Evolutionary conservation across 768 basidiomycete genomes (phyloP).

Genomic region (Lactarius evosmus): DNA sequence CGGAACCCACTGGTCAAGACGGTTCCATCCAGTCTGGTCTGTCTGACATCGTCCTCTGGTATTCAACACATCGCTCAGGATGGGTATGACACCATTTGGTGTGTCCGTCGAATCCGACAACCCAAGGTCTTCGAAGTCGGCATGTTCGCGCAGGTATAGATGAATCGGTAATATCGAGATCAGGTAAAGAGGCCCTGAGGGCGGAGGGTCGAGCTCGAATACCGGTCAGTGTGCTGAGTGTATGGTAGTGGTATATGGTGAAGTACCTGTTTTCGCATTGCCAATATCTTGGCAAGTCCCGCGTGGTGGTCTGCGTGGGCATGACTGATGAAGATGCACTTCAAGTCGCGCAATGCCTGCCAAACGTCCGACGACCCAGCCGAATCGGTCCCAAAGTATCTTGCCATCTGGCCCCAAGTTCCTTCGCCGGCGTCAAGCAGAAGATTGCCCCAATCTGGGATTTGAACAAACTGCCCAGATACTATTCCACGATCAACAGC

Average conservation of each 20-base stretch:
- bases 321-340: slow-evolving; percentile 84
- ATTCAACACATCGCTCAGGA: slow-evolving; percentile 36
- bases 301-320: slow-evolving; percentile 92
- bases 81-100: slow-evolving; percentile 45
- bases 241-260: neutral
- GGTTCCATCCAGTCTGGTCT: slow-evolving; percentile 6
- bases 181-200: slow-evolving; percentile 64
- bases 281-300: slow-evolving; percentile 71
- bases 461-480: slow-evolving; percentile 70
- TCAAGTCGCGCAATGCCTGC: slow-evolving; percentile 63
- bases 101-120: slow-evolving; percentile 44
- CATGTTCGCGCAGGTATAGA: slow-evolving; percentile 68
- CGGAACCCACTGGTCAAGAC: slow-evolving; percentile 10
- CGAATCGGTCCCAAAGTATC: slow-evolving; percentile 63
- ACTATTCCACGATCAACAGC: slow-evolving; percentile 41
- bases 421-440: slow-evolving; percentile 93
- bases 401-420: slow-evolving; percentile 82
- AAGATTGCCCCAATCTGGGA: slow-evolving; percentile 69
- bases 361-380: slow-evolving; percentile 42
- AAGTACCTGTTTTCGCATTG: slow-evolving; percentile 63
- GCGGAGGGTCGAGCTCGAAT: slow-evolving; percentile 59
- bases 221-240: slow-evolving; percentile 5
- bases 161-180: slow-evolving; percentile 56
- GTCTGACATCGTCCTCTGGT: neutral
- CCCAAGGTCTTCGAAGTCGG: slow-evolving; percentile 70